Percentiles rank a stretch among this genome's conserved stretches.
phyloP scores from a whole-genome alignment of 108 stramenopile genomes.

The Skeletonema menzelii region DNA sequence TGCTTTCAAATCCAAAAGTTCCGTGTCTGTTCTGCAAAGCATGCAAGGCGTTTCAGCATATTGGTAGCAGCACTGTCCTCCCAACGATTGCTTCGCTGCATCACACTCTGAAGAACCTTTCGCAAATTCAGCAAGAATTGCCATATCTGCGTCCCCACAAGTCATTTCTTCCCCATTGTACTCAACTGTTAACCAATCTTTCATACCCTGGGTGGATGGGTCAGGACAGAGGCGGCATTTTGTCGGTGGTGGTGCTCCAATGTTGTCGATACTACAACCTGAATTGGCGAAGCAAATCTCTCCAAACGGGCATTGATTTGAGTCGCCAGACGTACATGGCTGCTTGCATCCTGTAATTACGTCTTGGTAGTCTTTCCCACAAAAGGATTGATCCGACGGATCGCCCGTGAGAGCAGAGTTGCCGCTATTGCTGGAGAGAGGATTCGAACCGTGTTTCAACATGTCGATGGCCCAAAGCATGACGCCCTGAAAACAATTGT shows the following conservation, averaged over 20 bases:
- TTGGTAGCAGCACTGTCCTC: slow-evolving; percentile 36
- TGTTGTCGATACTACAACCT: slow-evolving; percentile 44
- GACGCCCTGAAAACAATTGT: slow-evolving; percentile 37
- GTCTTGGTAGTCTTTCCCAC: slow-evolving; percentile 46
- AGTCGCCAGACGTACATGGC: slow-evolving; percentile 39
- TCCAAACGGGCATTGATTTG: slow-evolving; percentile 35
- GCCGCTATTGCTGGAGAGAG: slow-evolving; percentile 46
- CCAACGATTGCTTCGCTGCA: slow-evolving; percentile 38
- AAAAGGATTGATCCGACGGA: slow-evolving; percentile 43
- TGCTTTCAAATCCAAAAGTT: slow-evolving; percentile 42
- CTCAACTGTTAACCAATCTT: slow-evolving; percentile 41
- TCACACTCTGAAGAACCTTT: slow-evolving; percentile 37
- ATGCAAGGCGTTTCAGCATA: slow-evolving; percentile 45
- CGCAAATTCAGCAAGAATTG: slow-evolving; percentile 21
- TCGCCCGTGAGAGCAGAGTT: slow-evolving; percentile 35
- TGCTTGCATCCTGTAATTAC: slow-evolving; percentile 40
- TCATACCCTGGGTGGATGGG: slow-evolving; percentile 48
- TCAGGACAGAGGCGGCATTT: slow-evolving; percentile 50
- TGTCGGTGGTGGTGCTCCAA: slow-evolving; percentile 43
- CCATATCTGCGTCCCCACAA: slow-evolving; percentile 45
- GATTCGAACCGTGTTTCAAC: slow-evolving; percentile 44
- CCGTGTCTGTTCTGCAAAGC: slow-evolving; percentile 46
- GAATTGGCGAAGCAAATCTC: slow-evolving; percentile 44
- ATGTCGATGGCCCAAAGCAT: slow-evolving; percentile 57
- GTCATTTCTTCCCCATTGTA: slow-evolving; percentile 38